phyloP scores from a whole-genome alignment of 805 yeast species.

The Metschnikowia arizonensis region DNA sequence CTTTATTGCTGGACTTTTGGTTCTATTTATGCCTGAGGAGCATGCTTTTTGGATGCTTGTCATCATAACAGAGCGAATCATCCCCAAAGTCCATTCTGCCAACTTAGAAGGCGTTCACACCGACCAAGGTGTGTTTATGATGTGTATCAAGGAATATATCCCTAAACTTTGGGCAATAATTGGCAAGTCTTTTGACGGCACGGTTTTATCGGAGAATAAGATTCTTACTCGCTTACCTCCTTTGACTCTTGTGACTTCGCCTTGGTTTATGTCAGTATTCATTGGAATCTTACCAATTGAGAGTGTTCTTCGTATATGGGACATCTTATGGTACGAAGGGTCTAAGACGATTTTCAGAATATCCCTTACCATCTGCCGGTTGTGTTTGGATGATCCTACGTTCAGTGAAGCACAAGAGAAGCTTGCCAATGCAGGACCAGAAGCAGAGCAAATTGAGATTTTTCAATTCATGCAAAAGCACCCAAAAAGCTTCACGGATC shows the following conservation, averaged over 20 bases:
- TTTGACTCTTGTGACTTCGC: constrained; percentile 85
- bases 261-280: constrained; percentile 98
- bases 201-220: constrained; percentile 39
- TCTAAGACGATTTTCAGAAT: constrained; percentile 81
- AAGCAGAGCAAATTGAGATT: constrained; percentile 44
- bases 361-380: constrained; percentile 72
- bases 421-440: constrained; percentile 21
- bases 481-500: constrained; percentile 70
- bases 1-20: constrained; percentile 81
- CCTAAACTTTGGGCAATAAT: constrained; percentile 72
- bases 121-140: constrained; percentile 90
- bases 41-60: constrained; percentile 94
- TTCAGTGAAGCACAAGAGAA: constrained; percentile 30
- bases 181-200: constrained; percentile 39
- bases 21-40: constrained; percentile 86
- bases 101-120: constrained; percentile 91
- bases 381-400: constrained; percentile 60
- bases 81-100: constrained; percentile 89
- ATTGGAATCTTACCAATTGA: constrained; percentile 89
- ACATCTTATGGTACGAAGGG: constrained; percentile 88
- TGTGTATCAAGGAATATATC: constrained; percentile 76
- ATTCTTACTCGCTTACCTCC: constrained; percentile 81
- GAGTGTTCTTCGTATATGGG: constrained; percentile 88
- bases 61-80: constrained; percentile 74
- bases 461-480: constrained; percentile 83